Evolutionary conservation across 495 filamentous ascomycete genomes (phyloP).

Genomic region (Xeromyces bisporus): DNA sequence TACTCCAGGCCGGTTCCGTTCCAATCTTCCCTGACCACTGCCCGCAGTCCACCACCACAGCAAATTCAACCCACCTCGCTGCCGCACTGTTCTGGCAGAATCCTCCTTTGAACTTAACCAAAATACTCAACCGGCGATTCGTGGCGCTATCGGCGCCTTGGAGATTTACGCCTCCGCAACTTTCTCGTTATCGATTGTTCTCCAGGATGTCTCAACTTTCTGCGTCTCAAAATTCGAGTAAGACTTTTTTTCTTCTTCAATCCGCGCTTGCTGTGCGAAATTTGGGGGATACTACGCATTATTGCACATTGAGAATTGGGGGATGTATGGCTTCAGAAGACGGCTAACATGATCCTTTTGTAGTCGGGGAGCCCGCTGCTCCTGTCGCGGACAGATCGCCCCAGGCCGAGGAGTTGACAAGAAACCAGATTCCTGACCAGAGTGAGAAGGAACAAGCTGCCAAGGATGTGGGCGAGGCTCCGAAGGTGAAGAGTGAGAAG

Average conservation of each 20-base stretch:
- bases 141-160: slow-evolving; percentile 34
- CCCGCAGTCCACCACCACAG: slow-evolving; percentile 14
- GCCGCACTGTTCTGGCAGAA: not conserved
- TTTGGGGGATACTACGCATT: too few species aligned
- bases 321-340: not conserved
- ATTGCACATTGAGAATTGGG: too few species aligned
- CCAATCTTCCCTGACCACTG: slow-evolving; percentile 12
- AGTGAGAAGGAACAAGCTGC: slow-evolving; percentile 22
- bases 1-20: slow-evolving; percentile 13
- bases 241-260: too few species aligned
- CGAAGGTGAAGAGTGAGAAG: slow-evolving; percentile 45
- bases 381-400: slow-evolving; percentile 30
- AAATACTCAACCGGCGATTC: slow-evolving; percentile 33
- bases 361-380: slow-evolving; percentile 38
- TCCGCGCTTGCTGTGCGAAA: too few species aligned
- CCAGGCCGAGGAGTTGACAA: slow-evolving; percentile 29
- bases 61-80: slow-evolving; percentile 4
- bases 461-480: slow-evolving; percentile 25
- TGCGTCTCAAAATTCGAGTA: slow-evolving; percentile 38
- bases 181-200: slow-evolving; percentile 20
- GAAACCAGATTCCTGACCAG: slow-evolving; percentile 27
- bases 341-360: slow-evolving; percentile 3
- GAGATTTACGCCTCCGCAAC: slow-evolving; percentile 25
- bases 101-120: slow-evolving; percentile 9
- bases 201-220: slow-evolving; percentile 44